Base-by-base conservation (phyloP, 2,329 filamentous ascomycete species). In the Diaporthe vaccinii region DNA sequence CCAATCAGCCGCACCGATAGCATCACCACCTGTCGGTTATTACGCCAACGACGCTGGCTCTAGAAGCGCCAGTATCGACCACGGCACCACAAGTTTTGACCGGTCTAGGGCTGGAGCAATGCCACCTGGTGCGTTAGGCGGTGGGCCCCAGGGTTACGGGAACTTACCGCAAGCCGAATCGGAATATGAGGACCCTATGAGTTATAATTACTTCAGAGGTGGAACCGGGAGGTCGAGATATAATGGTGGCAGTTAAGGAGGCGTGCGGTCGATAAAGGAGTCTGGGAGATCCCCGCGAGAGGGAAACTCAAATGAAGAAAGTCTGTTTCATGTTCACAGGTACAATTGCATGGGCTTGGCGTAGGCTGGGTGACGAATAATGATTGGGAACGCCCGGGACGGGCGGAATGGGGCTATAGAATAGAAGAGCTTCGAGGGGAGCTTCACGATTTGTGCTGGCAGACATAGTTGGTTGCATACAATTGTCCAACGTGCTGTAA, bases 71-170 rank as follows among this genome's bases (percentile, higher is more conserved):
- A 85, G 84, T 67, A 79, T 80, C 39, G 84, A 84, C 25, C 79
- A 69, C 20, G 73, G 73, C 14, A 41, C 44, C 1, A 55, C 46
- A n/a, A 57, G 67, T 78, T 44, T 55, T 55, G 80, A 78, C 78
- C 78, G 51, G 79, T 78, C 57, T 80, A 74, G 72, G 39, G 71
- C 28, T 20, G 73, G 61, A 22, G 78, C 73, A 28, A 65, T 77
- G 67, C 62, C 78, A 59, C 83, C 86, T 2, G 86, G 87, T 3
- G 85, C 87, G 1, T 86, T 86, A 6, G 88, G 90, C 25, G 89
- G 90, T 72, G 90, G 90, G 3, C 89, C 90, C 1, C 84, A 86
- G 69, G 91, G 91, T 0, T 93, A 93, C 80, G 91, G 89, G 20
- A 87, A 88, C 36, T 81, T 93, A 72, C 88, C 90, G 0, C 90